A percentile compares a stretch with the other conserved stretches of the same genome.
Evolutionary conservation across 1,284 basidiomycete genomes (phyloP).

Genomic region (Fomitiporia mediterranea): DNA sequence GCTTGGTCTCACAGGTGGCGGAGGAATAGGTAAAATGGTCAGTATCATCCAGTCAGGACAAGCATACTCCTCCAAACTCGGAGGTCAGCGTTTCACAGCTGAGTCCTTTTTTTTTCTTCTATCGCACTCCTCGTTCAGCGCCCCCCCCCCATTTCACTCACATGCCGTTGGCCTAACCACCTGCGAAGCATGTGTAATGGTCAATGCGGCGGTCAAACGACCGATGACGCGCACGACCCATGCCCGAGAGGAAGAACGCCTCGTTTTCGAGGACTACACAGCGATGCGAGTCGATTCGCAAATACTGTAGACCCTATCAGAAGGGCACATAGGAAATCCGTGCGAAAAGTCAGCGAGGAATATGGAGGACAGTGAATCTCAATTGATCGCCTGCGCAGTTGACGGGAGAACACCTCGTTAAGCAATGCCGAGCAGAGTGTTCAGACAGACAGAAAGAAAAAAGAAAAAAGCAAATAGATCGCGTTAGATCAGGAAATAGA

Average conservation of each 20-base stretch:
- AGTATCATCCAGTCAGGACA: constrained; percentile 99
- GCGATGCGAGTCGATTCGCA: constrained; percentile 75
- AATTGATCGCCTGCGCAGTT: too few relatives aligned
- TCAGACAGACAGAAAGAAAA: too few relatives aligned
- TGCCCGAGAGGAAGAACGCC: constrained; percentile 73
- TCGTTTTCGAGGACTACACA: constrained; percentile 65
- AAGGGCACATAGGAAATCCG: too few relatives aligned
- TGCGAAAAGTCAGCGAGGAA: too few relatives aligned
- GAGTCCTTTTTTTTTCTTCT: constrained; percentile 38
- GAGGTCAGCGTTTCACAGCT: constrained; percentile 23
- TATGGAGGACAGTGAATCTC: too few relatives aligned
- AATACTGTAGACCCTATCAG: too few relatives aligned
- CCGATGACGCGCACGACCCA: constrained; percentile 72
- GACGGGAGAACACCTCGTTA: too few relatives aligned
- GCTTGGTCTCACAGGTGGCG: constrained; percentile 96
- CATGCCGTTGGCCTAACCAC: constrained; percentile 77
- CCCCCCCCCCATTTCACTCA: constrained; percentile 94
- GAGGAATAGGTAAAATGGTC: constrained; percentile 96
- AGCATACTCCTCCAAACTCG: constrained; percentile 75
- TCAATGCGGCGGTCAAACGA: constrained; percentile 84
- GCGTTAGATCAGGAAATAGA: too few relatives aligned
- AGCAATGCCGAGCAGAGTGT: too few relatives aligned
- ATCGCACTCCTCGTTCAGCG: constrained; percentile 90
- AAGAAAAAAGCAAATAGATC: too few relatives aligned
- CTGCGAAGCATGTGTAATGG: constrained; percentile 57